Conservation (phyloP, 2,329 filamentous ascomycete genomes). For the Capronia epimyces region DNA sequence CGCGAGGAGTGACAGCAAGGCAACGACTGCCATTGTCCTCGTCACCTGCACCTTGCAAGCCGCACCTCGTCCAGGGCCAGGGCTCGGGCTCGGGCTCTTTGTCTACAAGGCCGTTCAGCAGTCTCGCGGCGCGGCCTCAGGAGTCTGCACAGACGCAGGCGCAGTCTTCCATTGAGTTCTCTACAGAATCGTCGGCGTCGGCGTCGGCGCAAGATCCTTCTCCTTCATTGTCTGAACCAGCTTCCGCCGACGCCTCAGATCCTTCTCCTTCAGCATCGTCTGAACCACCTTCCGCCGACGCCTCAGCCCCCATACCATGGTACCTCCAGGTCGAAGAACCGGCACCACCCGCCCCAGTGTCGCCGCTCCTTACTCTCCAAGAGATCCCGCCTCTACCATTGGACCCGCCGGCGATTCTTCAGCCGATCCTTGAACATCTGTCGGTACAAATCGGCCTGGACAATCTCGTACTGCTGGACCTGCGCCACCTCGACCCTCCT, state of each 20-base stretch:
- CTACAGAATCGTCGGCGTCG: neutral
- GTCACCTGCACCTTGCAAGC: neutral
- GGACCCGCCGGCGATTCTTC: slow-evolving; percentile 65
- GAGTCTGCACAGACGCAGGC: neutral
- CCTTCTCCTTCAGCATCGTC: neutral
- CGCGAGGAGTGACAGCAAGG: neutral
- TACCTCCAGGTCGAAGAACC: slow-evolving; percentile 69
- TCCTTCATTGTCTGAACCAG: neutral
- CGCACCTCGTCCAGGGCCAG: neutral
- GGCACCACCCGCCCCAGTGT: slow-evolving; percentile 33
- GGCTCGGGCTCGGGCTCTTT: neutral
- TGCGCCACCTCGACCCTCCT: slow-evolving; percentile 77
- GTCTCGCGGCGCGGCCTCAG: neutral
- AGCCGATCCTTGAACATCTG: slow-evolving; percentile 68
- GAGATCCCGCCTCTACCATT: slow-evolving; percentile 60
- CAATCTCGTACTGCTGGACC: slow-evolving; percentile 70
- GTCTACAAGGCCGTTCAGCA: slow-evolving; percentile 4
- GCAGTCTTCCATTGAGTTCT: no score
- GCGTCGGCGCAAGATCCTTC: neutral
- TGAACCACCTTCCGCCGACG: slow-evolving; percentile 1
- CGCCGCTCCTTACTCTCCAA: slow-evolving; percentile 48
- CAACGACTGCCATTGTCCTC: neutral
- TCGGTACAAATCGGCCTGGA: slow-evolving; percentile 84
- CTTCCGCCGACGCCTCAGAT: neutral
- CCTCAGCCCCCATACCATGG: slow-evolving; percentile 57